Evolutionary conservation across 495 filamentous ascomycete genomes (phyloP).

Genomic region (Aspergillus diversus): DNA sequence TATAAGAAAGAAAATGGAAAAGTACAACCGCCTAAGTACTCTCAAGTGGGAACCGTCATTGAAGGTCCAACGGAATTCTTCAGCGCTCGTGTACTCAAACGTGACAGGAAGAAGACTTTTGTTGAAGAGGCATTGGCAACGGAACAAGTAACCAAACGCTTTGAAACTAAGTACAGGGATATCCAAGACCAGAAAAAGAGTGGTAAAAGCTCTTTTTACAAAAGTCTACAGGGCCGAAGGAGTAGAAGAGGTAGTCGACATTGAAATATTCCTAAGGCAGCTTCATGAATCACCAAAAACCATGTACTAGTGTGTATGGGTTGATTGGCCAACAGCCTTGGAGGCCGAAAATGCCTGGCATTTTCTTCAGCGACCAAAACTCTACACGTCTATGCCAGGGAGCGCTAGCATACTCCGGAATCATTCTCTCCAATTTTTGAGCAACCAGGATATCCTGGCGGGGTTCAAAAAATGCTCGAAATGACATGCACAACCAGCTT

Average conservation of each 20-base stretch:
- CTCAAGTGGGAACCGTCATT: conserved; percentile 85
- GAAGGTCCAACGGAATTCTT: conserved; percentile 89
- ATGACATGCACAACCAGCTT: conserved; percentile 45
- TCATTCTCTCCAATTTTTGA: not conserved
- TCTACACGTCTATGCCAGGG: not conserved
- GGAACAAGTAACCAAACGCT: conserved; percentile 61
- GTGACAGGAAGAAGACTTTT: conserved; percentile 85
- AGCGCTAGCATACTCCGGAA: not conserved
- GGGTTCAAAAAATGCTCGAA: conserved; percentile 12
- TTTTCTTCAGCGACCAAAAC: not conserved
- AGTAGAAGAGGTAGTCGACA: conserved; percentile 39
- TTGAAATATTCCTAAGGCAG: not conserved
- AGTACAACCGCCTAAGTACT: conserved; percentile 72
- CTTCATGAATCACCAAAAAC: not conserved
- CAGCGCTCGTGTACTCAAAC: conserved; percentile 76
- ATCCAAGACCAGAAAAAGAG: conserved; percentile 69
- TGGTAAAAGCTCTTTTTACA: conserved; percentile 75
- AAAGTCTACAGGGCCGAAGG: conserved; percentile 62
- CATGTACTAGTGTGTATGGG: not conserved
- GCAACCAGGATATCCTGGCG: not conserved
- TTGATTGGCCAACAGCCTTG: not conserved
- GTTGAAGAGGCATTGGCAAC: conserved; percentile 81
- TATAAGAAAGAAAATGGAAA: conserved; percentile 85
- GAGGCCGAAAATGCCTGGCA: not conserved
- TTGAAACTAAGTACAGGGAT: conserved; percentile 72